Evolutionary conservation across 345 rosid species (phyloP), one percentile per base, ranked within the genome.

Genomic region (Clarkia xantiana): DNA sequence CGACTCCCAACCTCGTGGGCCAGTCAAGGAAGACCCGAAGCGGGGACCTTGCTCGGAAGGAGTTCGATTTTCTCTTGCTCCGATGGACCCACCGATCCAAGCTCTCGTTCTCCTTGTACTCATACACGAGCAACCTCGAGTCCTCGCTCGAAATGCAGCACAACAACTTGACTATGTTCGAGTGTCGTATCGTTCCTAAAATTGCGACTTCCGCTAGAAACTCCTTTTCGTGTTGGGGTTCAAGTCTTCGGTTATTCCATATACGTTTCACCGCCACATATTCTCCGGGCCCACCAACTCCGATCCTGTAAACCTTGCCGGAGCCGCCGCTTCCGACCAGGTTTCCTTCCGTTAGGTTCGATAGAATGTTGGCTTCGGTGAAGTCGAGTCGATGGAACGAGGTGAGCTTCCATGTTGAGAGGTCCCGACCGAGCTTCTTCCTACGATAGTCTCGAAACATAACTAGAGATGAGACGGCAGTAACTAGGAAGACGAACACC

Each of bases 291-390:
- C 51, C 12, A n/a, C 65, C 71, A 46, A 67, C 29, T 2, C 58
- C 23, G 15, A 79, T 66, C 48, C 76, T 71, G 69, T 86, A 86
- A 18, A 91, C 91, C 62, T 86, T 82, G 14, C 96, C 98, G 1
- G 93, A 81, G 14, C 96, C 96, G 2, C 98, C 98, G 36, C 86
- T 81, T 44, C 98, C 98, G 4, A 91, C 73, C 66, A 83, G 67
- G 47, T 80, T 83, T n/a, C 52, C 46, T 36, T 91, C 98, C 51
- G 72, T 73, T 71, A 91, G 59, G 51, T 65, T 81, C 38, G 76
- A 62, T 67, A 91, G 20, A 40, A 91, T 71, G 59, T 64, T 70
- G 4, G 66, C 77, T 55, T 76, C 81, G 1, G 76, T 69, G 63
- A 91, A 91, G 25, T 76, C 75, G 57, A 86, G 60, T 43, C 63